Conservation (phyloP, 768 basidiomycete species). For the Suillus lakei region DNA sequence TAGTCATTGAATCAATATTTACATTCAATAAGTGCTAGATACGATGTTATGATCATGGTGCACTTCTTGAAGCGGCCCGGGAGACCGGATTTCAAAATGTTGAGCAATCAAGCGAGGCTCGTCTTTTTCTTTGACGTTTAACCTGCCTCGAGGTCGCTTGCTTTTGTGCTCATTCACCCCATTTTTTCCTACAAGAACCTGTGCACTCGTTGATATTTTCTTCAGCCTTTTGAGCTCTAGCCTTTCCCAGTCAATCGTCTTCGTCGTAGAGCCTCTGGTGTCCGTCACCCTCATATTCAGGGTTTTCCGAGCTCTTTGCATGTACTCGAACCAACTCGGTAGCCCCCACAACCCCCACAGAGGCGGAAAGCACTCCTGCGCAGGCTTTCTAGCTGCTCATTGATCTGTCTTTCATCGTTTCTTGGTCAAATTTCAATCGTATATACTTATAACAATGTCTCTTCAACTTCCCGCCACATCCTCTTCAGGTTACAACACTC, state of each 20-base stretch:
- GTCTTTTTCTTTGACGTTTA: too few relatives aligned
- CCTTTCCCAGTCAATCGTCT: background rate
- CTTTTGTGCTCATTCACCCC: constrained; percentile 19
- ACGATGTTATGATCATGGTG: too few relatives aligned
- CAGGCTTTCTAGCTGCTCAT: constrained; percentile 63
- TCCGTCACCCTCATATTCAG: constrained; percentile 21
- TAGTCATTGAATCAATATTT: too few relatives aligned
- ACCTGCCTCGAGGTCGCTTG: too few relatives aligned
- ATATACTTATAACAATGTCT: constrained; percentile 49
- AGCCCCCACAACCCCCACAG: constrained; percentile 87
- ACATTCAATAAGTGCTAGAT: too few relatives aligned
- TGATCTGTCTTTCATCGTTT: constrained; percentile 37
- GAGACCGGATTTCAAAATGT: too few relatives aligned
- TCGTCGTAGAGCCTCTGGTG: constrained; percentile 15
- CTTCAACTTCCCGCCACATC: constrained; percentile 44
- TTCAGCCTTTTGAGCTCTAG: constrained; percentile 2
- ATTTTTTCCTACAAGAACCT: constrained; percentile 25
- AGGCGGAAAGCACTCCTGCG: constrained; percentile 83
- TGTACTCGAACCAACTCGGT: constrained; percentile 95
- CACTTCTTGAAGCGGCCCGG: too few relatives aligned
- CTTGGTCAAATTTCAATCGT: constrained; percentile 27
- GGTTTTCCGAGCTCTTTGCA: constrained; percentile 60
- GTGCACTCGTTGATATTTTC: too few relatives aligned
- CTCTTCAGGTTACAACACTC: constrained; percentile 75
- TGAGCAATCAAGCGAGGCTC: too few relatives aligned